Conservation (phyloP, 2,329 filamentous ascomycete species). For the Trichophaea hybrida region DNA sequence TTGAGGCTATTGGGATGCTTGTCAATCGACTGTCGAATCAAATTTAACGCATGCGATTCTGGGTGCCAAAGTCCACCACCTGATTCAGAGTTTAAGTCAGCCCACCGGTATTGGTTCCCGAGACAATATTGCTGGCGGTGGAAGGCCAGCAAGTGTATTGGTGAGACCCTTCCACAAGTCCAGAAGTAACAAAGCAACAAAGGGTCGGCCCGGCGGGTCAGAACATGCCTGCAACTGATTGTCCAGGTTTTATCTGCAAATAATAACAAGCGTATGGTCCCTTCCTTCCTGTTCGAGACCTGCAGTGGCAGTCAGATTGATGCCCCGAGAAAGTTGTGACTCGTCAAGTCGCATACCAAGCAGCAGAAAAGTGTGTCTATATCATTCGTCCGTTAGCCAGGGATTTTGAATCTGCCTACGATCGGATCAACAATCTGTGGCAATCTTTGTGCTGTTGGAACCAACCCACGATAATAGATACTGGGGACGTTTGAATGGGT, state of each 20-base stretch:
- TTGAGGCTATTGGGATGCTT: conserved; percentile 56
- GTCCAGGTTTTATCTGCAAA: conserved; percentile 60
- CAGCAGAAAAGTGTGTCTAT: conserved; percentile 66
- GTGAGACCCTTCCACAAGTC: neutral
- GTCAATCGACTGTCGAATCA: conserved; percentile 62
- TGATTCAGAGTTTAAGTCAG: conserved; percentile 28
- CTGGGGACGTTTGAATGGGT: neutral
- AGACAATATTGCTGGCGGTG: neutral
- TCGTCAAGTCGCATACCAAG: conserved; percentile 42
- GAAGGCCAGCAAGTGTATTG: neutral
- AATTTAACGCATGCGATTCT: conserved; percentile 49
- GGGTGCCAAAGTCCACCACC: conserved; percentile 73
- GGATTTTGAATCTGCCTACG: neutral
- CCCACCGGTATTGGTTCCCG: neutral
- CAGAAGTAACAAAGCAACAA: neutral
- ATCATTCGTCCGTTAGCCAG: neutral
- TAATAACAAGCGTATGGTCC: conserved; percentile 83
- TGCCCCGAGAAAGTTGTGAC: neutral
- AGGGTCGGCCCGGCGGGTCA: neutral
- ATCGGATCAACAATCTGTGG: neutral
- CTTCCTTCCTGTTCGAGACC: conserved; percentile 73
- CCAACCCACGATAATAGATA: neutral
- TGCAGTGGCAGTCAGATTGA: conserved; percentile 25
- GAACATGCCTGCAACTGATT: conserved; percentile 55
- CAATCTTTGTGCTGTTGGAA: neutral